Evolutionary conservation across 1,139 yeast genomes (phyloP), one percentile per base, ranked within the genome.

Genomic region (Kodamaea alishanica): DNA sequence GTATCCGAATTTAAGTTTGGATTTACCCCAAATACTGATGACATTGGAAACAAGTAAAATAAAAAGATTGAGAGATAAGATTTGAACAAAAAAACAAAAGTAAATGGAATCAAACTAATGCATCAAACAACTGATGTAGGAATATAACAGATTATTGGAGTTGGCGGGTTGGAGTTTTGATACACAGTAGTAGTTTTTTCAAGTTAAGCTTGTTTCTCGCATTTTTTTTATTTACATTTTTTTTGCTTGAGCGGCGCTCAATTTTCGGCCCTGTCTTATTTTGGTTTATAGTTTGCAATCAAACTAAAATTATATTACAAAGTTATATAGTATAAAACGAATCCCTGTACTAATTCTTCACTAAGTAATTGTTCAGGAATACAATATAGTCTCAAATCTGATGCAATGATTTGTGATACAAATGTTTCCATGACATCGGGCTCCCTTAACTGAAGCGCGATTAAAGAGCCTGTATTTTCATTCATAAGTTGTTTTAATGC

Each of bases 361-460:
- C 63, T 54, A 6, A 75, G 54, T 11, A 51, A 30, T 2, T 46
- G 38, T 4, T 54, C 62, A 0, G 65, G 63, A 5, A 72, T 58
- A n/a, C 45, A 51, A 49, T 44, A 58, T 9, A 66, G 38, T 3
- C 28, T 24, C 30, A 69, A 48, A 1, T 42, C 41, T 3, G 36
- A 30, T 9, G 45, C 43, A 3, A 60, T 28, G 2, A 60, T 57
- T 7, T 55, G 44, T 24, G 47, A 51, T 3, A 81, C 57, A 46
- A 82, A 81, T 4, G 50, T 44, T 41, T 77, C 80, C 33, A 77
- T 55, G 3, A 81, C 70, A 9, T 68, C 70, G 11, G 73, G 68
- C 42, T 80, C 77, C 41, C 92, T 59, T 36, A 83, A 52, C 45
- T 82, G 86, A 36, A 82, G 60, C 0, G 73, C 79, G 2, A 81